phyloP scores from a whole-genome alignment of 139 green algal species.

The Zygnema circumcarinatum region DNA sequence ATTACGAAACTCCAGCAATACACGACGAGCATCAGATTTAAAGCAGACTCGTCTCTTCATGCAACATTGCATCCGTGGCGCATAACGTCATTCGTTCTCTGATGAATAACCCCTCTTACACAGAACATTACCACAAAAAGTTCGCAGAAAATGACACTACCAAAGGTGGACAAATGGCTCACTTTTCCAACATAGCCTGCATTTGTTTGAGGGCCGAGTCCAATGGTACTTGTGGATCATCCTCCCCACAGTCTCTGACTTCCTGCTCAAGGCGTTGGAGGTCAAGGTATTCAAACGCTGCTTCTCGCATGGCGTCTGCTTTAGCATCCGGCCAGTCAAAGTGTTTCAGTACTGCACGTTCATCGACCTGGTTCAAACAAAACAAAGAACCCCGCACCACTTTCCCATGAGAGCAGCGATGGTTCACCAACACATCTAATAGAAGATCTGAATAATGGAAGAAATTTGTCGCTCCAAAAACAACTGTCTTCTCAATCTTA shows the following conservation, averaged over 20 bases:
- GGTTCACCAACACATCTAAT: background rate
- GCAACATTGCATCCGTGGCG: too few species aligned
- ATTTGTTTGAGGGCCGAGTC: conserved; percentile 38
- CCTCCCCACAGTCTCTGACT: background rate
- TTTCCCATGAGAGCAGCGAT: background rate
- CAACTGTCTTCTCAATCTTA: too few species aligned
- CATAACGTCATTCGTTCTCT: too few species aligned
- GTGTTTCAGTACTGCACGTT: conserved; percentile 62
- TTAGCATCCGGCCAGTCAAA: conserved; percentile 63
- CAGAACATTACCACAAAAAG: too few species aligned
- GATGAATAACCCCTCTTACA: too few species aligned
- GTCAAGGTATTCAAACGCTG: conserved; percentile 56
- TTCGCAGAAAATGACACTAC: too few species aligned
- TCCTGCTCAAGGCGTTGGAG: conserved; percentile 35
- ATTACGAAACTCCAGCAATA: too few species aligned
- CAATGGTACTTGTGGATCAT: conserved; percentile 20
- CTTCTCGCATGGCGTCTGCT: conserved; percentile 54
- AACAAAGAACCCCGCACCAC: background rate
- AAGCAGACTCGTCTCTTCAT: too few species aligned
- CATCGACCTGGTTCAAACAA: conserved; percentile 49
- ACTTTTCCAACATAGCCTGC: conserved; percentile 44
- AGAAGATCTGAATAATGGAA: background rate
- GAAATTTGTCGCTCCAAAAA: background rate
- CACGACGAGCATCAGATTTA: too few species aligned
- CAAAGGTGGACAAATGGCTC: too few species aligned